Evolutionary conservation across 176 grass and related monocot genomes (phyloP).

Genomic region (Rhynchospora pubera): DNA sequence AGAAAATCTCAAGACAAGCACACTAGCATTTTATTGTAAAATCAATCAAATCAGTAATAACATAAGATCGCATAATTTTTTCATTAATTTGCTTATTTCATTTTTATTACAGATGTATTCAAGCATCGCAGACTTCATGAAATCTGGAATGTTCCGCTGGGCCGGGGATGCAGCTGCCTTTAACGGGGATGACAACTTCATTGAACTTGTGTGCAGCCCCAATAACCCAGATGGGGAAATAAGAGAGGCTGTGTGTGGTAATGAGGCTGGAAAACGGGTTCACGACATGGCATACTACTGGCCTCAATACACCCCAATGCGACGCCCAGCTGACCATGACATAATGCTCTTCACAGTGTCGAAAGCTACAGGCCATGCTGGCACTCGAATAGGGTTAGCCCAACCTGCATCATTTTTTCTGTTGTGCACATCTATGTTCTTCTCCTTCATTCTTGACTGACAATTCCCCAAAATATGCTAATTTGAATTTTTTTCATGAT

Average conservation of each 20-base stretch:
- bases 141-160: conserved; percentile 57
- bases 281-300: conserved; percentile 90
- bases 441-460: not conserved
- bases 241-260: conserved; percentile 45
- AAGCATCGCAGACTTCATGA: conserved; percentile 49
- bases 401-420: not conserved
- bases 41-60: not conserved
- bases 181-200: conserved; percentile 35
- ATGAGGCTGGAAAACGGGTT: conserved; percentile 30
- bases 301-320: conserved; percentile 90
- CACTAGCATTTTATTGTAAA: not conserved
- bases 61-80: not conserved
- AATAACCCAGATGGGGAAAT: conserved; percentile 77
- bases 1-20: not conserved
- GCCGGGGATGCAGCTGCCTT: conserved; percentile 53
- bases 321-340: conserved; percentile 36
- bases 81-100: not conserved
- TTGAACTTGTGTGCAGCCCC: conserved; percentile 76
- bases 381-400: conserved; percentile 61
- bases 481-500: not conserved
- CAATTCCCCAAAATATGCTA: not conserved
- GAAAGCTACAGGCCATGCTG: conserved; percentile 79
- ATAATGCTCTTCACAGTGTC: conserved; percentile 96
- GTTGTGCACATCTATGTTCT: not conserved
- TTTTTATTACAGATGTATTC: conserved; percentile 51